Evolutionary conservation across 2,329 filamentous ascomycete species (phyloP).

Genomic region (Talaromyces sp.): DNA sequence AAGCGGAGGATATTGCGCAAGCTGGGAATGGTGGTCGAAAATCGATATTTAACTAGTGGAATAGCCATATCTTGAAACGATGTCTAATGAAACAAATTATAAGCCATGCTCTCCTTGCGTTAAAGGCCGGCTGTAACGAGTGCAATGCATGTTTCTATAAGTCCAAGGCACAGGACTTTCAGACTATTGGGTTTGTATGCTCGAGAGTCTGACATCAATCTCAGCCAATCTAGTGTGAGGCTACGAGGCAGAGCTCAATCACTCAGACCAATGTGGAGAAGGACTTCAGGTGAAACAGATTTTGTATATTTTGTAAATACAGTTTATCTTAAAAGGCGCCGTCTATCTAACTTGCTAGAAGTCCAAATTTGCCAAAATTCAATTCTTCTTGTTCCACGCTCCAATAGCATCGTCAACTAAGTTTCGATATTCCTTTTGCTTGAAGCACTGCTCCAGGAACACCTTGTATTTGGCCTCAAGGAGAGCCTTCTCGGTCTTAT

Average conservation of each 20-base stretch:
- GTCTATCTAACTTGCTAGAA: neutral
- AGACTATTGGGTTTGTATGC: neutral
- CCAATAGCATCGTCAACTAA: constrained; percentile 65
- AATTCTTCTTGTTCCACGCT: constrained; percentile 37
- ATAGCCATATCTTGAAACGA: neutral
- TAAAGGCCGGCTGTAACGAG: neutral
- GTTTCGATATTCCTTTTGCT: constrained; percentile 76
- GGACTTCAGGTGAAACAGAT: neutral
- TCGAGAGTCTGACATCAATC: neutral
- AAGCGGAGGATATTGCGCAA: constrained; percentile 1
- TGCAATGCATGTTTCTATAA: neutral
- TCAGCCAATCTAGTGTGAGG: too few species aligned
- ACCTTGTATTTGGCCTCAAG: constrained; percentile 88
- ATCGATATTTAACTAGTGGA: neutral
- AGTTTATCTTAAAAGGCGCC: neutral
- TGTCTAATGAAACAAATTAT: neutral
- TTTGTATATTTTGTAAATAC: neutral
- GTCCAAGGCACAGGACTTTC: neutral
- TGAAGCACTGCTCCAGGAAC: constrained; percentile 88
- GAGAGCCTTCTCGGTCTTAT: constrained; percentile 71
- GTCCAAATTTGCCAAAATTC: neutral
- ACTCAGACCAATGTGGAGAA: neutral
- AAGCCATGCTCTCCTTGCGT: neutral
- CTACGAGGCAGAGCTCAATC: neutral
- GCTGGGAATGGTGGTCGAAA: neutral